Conservation (phyloP, 2,329 filamentous ascomycete genomes). For the Myotisia sp. region DNA sequence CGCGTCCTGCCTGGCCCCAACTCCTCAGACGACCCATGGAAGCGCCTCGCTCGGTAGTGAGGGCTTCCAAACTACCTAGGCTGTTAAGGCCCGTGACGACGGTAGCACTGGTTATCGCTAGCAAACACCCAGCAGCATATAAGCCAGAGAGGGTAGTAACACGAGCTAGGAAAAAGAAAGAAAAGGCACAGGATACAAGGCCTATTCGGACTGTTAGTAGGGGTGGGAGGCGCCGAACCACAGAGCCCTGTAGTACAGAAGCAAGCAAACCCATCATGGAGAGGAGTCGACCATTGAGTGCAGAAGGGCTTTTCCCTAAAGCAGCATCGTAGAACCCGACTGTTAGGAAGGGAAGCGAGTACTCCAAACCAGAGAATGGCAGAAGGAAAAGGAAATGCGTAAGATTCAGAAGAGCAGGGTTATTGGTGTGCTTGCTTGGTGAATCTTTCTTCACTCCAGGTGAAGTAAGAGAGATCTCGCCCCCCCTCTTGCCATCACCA, state of each 20-base stretch:
- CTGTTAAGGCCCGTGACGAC: slow-evolving; percentile 91
- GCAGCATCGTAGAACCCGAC: slow-evolving; percentile 77
- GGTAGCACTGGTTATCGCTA: slow-evolving; percentile 83
- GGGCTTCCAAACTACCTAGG: slow-evolving; percentile 77
- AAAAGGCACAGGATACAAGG: slow-evolving; percentile 58
- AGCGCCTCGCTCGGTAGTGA: slow-evolving; percentile 62
- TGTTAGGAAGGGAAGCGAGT: slow-evolving; percentile 92
- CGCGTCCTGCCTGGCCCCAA: slow-evolving; percentile 73
- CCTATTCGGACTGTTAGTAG: slow-evolving; percentile 67
- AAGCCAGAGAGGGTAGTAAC: slow-evolving; percentile 54
- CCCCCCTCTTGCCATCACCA: slow-evolving; percentile 13
- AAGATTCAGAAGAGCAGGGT: slow-evolving; percentile 64
- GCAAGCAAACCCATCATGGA: slow-evolving; percentile 86
- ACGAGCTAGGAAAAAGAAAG: slow-evolving; percentile 65
- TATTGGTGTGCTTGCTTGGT: slow-evolving; percentile 54
- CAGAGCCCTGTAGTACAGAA: slow-evolving; percentile 80
- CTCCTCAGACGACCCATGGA: slow-evolving; percentile 73
- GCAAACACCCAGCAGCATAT: slow-evolving; percentile 66
- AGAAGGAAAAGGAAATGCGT: slow-evolving; percentile 85
- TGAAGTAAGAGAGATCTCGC: slow-evolving; percentile 16
- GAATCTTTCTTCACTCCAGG: slow-evolving; percentile 10
- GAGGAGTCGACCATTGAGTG: slow-evolving; percentile 69
- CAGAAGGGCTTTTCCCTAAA: slow-evolving; percentile 34
- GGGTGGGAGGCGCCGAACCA: slow-evolving; percentile 73
- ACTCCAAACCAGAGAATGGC: slow-evolving; percentile 97